phyloP scores from a whole-genome alignment of 305 asterid species.

The Solanum hybrid region DNA sequence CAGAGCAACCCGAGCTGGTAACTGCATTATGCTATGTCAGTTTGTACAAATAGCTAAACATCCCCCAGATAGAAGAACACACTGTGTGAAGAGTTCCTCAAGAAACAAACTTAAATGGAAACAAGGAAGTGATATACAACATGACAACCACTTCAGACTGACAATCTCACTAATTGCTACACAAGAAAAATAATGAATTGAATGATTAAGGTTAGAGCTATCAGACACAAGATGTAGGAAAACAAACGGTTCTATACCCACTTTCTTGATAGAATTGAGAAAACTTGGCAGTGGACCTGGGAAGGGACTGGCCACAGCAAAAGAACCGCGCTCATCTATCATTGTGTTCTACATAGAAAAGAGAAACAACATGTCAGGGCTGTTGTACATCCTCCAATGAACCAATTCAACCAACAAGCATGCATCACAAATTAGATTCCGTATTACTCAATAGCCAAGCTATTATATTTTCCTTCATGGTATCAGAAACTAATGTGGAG shows the following conservation, averaged over 20 bases:
- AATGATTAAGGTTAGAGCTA: neutral
- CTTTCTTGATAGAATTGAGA: conserved; percentile 59
- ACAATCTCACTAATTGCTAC: neutral
- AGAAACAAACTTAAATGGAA: neutral
- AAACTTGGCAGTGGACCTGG: conserved; percentile 56
- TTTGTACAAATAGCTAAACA: neutral
- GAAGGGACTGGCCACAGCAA: conserved; percentile 70
- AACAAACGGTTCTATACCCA: conserved; percentile 9
- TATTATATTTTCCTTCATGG: neutral
- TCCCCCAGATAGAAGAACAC: neutral
- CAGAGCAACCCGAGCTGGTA: conserved; percentile 79
- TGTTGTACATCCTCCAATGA: neutral
- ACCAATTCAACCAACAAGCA: neutral
- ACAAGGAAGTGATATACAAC: neutral
- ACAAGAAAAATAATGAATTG: neutral
- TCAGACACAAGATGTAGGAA: neutral
- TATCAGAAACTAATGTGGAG: neutral
- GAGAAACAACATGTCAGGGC: neutral
- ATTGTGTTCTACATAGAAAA: conserved; percentile 47
- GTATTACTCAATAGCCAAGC: neutral
- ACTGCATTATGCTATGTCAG: conserved; percentile 34
- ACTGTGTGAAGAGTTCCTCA: neutral
- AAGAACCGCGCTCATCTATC: conserved; percentile 80
- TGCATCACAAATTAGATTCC: neutral
- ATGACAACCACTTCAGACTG: neutral